Percentiles rank a stretch among this genome's conserved stretches.
Conservation (phyloP, 768 basidiomycete species). For the Mycena capillaripes region DNA sequence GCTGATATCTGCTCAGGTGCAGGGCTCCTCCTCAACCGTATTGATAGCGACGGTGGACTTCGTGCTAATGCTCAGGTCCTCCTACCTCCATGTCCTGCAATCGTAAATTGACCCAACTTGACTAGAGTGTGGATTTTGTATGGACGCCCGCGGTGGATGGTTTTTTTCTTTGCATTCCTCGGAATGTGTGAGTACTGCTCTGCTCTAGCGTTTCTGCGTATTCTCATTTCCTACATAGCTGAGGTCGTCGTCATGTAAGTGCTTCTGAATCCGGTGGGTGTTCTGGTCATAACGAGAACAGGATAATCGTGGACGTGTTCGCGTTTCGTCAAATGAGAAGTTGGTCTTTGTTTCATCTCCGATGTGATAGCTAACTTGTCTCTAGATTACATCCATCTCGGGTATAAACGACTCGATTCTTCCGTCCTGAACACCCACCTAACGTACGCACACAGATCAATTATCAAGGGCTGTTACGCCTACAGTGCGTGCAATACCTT, state of each 20-base stretch:
- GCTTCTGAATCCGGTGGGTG: background rate
- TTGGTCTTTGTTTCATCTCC: background rate
- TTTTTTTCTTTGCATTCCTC: background rate
- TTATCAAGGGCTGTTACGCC: conserved; percentile 24
- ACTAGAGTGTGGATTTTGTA: conserved; percentile 18
- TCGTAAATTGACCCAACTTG: background rate
- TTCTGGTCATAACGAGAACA: too few species aligned
- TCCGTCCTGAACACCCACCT: background rate
- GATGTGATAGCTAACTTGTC: background rate
- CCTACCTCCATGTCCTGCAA: background rate
- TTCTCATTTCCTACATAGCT: background rate
- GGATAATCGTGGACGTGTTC: conserved; percentile 7
- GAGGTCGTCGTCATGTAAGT: conserved; percentile 12
- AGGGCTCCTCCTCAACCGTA: conserved; percentile 1
- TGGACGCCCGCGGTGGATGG: conserved; percentile 3
- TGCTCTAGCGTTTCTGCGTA: background rate
- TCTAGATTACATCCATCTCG: conserved; percentile 19
- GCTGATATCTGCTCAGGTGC: background rate
- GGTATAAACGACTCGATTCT: background rate
- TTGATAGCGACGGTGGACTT: conserved; percentile 15
- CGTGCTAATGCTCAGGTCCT: conserved; percentile 15
- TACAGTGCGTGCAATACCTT: background rate
- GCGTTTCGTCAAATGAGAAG: conserved; percentile 15
- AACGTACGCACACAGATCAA: background rate
- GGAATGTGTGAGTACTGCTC: background rate